Evolutionary conservation across 176 grass and related monocot species (phyloP).

Genomic region (Luzula sylvatica): DNA sequence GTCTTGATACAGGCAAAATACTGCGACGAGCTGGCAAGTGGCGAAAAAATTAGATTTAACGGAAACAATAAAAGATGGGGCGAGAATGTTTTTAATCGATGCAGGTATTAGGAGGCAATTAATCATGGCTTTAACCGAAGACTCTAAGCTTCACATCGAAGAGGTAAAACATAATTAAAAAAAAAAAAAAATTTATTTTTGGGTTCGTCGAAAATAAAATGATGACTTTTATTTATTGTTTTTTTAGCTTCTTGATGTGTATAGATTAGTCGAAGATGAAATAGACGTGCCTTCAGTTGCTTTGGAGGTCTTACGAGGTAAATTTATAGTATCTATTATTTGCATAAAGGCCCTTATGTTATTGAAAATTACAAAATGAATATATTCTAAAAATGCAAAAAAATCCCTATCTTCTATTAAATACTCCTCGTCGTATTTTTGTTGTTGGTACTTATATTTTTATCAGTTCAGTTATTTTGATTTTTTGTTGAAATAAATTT

Average conservation of each 20-base stretch:
- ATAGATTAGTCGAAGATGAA: slow-evolving; percentile 84
- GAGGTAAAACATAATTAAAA: slow-evolving; percentile 42
- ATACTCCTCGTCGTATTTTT: too few species aligned
- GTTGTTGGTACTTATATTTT: not conserved
- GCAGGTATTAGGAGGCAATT: slow-evolving; percentile 84
- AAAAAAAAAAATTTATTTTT: not conserved
- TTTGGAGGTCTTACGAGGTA: slow-evolving; percentile 80
- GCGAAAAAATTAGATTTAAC: slow-evolving; percentile 78
- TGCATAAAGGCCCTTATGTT: too few species aligned
- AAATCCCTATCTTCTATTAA: too few species aligned
- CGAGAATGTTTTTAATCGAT: slow-evolving; percentile 84
- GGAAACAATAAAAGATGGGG: slow-evolving; percentile 97
- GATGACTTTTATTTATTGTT: too few species aligned
- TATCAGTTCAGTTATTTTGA: not conserved
- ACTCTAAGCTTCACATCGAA: slow-evolving; percentile 87
- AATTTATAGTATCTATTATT: not conserved
- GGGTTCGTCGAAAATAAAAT: too few species aligned
- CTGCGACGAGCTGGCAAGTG: slow-evolving; percentile 31
- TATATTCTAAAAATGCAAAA: too few species aligned
- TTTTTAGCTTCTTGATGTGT: slow-evolving; percentile 79
- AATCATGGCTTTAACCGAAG: slow-evolving; percentile 90
- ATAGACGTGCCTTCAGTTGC: slow-evolving; percentile 84
- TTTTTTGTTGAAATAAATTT: not conserved
- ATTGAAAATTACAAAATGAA: too few species aligned
- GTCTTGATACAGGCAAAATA: slow-evolving; percentile 43